Percentiles rank a stretch among this genome's conserved stretches.
Conservation (phyloP, 345 rosid genomes). For the Eucalyptus brandiana region DNA sequence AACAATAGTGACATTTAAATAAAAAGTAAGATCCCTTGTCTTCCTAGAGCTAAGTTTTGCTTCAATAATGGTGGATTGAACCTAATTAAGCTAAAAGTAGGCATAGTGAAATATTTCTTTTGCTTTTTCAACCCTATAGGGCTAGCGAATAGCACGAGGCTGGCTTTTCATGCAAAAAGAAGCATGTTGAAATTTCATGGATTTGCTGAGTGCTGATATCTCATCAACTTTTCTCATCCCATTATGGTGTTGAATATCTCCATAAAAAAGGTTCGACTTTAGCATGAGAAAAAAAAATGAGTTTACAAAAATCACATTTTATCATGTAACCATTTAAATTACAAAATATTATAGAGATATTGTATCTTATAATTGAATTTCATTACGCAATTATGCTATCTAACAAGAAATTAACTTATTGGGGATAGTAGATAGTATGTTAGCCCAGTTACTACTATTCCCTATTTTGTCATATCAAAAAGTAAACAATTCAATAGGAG, state of each 20-base stretch:
- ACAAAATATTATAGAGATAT: not conserved
- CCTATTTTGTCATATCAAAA: slow-evolving; percentile 15
- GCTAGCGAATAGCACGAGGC: not conserved
- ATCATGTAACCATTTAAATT: not conserved
- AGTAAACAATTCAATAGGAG: not conserved
- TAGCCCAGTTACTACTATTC: slow-evolving; percentile 71
- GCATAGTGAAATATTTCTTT: not conserved
- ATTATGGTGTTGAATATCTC: not conserved
- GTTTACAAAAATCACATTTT: not conserved
- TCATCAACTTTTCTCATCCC: too few relatives aligned
- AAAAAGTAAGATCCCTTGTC: not conserved
- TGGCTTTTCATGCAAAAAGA: not conserved
- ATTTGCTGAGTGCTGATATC: not conserved
- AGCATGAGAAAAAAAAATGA: not conserved
- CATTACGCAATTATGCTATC: not conserved
- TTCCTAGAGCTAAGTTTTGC: not conserved
- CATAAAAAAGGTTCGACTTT: not conserved
- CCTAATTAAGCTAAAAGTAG: not conserved
- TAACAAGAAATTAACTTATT: not conserved
- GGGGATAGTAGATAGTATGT: slow-evolving; percentile 69
- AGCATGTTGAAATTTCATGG: not conserved
- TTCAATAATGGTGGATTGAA: not conserved
- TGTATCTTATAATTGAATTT: not conserved
- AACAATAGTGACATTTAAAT: not conserved
- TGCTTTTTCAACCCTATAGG: not conserved